phyloP scores from a whole-genome alignment of 2,329 filamentous ascomycete genomes.

The Paraphoma sp. region DNA sequence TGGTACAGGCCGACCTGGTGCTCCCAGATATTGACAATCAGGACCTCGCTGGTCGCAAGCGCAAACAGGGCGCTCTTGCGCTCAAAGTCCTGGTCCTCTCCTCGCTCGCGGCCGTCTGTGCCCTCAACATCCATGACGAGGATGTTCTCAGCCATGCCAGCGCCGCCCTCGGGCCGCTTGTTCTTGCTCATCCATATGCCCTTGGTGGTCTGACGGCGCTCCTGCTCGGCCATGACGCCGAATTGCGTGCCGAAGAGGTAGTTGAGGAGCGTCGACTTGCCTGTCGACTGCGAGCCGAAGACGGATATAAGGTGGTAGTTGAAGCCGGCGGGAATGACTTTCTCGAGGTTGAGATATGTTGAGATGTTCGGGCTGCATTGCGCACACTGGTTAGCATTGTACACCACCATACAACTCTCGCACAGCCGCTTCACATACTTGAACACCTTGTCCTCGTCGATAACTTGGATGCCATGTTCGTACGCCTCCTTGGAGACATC shows the following conservation, averaged over 20 bases:
- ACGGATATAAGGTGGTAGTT: constrained; percentile 99
- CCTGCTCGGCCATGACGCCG: constrained; percentile 95
- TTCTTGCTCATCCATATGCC: constrained; percentile 99
- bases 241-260: constrained; percentile 95
- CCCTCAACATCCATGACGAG: constrained; percentile 99
- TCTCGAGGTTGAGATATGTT: constrained; percentile 79
- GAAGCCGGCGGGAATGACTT: constrained; percentile 88
- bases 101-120: constrained; percentile 92
- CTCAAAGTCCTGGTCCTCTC: constrained; percentile 99
- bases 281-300: constrained; percentile 97
- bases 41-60: constrained; percentile 93
- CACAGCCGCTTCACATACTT: constrained; percentile 68
- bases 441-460: constrained; percentile 95
- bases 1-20: constrained; percentile 98
- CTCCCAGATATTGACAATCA: constrained; percentile 99
- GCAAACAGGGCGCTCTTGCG: constrained; percentile 97
- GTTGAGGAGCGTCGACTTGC: constrained; percentile 97
- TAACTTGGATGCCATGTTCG: constrained; percentile 94
- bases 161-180: constrained; percentile 64
- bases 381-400: constrained; percentile 25
- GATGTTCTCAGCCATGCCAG: constrained; percentile 92
- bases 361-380: constrained; percentile 72
- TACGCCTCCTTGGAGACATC: constrained; percentile 71
- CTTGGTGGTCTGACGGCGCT: constrained; percentile 96
- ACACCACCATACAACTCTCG: not conserved